Evolutionary conservation across 129 eudicot species (phyloP).

Genomic region (Centrapalus pauciflorus): DNA sequence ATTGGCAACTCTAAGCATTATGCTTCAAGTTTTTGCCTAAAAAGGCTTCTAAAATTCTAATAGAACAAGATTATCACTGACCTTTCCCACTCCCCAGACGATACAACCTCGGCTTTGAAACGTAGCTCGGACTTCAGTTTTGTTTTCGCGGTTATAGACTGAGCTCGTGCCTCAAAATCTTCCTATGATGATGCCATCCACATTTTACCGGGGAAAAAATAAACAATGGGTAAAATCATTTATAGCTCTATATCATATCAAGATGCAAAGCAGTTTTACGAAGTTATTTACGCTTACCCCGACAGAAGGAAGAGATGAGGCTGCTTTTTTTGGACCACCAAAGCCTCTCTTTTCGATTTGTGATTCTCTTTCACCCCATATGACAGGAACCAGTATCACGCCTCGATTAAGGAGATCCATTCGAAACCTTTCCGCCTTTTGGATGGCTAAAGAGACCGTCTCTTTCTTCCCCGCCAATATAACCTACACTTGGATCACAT

Average conservation of each 20-base stretch:
- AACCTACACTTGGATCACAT: constrained; percentile 40
- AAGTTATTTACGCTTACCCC: constrained; percentile 59
- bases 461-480: constrained; percentile 97
- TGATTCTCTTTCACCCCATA: constrained; percentile 64
- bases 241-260: not conserved
- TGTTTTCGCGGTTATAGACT: constrained; percentile 75
- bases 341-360: constrained; percentile 74
- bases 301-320: constrained; percentile 80
- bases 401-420: constrained; percentile 87
- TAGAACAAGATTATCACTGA: constrained; percentile 20
- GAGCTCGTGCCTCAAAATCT: constrained; percentile 83
- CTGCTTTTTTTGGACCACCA: constrained; percentile 58
- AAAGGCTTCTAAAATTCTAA: not conserved
- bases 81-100: constrained; percentile 97
- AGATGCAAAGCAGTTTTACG: not conserved
- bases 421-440: constrained; percentile 83
- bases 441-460: constrained; percentile 61
- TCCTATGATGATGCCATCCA: constrained; percentile 49
- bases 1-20: no score
- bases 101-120: constrained; percentile 83
- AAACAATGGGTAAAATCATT: not conserved
- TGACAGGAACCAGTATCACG: constrained; percentile 78
- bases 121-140: constrained; percentile 81
- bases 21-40: constrained; percentile 2
- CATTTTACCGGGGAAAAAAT: not conserved